phyloP scores from a whole-genome alignment of 164 flowering plant species.

The Cinnamomum micranthum region DNA sequence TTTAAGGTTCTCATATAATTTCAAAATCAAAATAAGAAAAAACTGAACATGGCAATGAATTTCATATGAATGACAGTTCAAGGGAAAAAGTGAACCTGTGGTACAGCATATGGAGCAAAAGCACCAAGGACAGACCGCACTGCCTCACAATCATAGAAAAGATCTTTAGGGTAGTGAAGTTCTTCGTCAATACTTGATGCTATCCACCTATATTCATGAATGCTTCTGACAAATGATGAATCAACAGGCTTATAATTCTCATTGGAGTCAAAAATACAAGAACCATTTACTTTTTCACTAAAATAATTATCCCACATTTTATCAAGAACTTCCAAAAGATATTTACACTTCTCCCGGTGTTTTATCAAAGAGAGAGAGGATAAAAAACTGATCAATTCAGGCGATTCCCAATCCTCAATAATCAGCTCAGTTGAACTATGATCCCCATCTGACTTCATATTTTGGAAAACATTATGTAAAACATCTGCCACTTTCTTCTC shows the following conservation, averaged over 20 bases:
- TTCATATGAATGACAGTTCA: neutral
- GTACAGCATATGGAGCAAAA: conserved; percentile 80
- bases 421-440: conserved; percentile 26
- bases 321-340: conserved; percentile 75
- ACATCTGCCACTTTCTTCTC: conserved; percentile 43
- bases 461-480: conserved; percentile 21
- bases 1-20: neutral
- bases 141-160: conserved; percentile 70
- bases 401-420: conserved; percentile 82
- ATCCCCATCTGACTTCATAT: conserved; percentile 20
- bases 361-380: conserved; percentile 39
- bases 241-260: conserved; percentile 33
- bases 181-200: conserved; percentile 58
- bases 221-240: conserved; percentile 52
- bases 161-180: conserved; percentile 72
- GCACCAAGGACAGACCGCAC: conserved; percentile 68
- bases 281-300: conserved; percentile 48
- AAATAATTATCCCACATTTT: conserved; percentile 68
- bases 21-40: neutral
- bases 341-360: conserved; percentile 38
- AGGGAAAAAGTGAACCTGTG: conserved; percentile 53
- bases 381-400: conserved; percentile 53
- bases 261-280: conserved; percentile 26
- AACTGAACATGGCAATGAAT: neutral
- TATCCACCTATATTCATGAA: conserved; percentile 59